Base-by-base conservation (phyloP, 495 filamentous ascomycete genomes). In the Hypoxylon perforatum region DNA sequence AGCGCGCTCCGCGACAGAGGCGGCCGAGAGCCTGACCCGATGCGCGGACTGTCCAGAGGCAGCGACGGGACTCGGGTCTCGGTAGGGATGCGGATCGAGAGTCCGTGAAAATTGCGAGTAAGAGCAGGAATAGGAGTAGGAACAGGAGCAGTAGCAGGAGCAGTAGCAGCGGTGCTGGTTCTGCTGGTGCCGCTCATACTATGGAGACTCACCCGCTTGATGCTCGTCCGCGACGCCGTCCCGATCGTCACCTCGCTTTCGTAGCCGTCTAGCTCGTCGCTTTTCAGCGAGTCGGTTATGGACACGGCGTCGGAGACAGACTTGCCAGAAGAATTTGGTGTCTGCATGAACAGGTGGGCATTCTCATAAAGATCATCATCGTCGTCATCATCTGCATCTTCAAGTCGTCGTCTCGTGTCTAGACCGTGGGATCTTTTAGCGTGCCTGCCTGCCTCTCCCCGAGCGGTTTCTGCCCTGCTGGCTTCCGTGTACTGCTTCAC, bases 1-100 rank as follows among this genome's bases (percentile, higher is more conserved):
- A 63, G 70, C 14, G 72, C 65, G 15, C 72, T 74, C 23, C 56
- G 28, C 11, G 65, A 70, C 0, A 72, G 66, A 15, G 70, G 72
- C 33, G 72, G 72, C 25, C 61, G 67, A 1, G 72, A 74, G 4
- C 72, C 72, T 3, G 19, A 39, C 22, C 51, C 25, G n/a, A 74
- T 70, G 10, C 72, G 69, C 12, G 69, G 72, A 11, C 62, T 50
- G 3, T 15, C 9, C 23, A 5, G 44, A 6, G 11, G n/a, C n/a
- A n/a, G n/a, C n/a, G n/a, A n/a, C n/a, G n/a, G n/a, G n/a, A n/a
- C n/a, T n/a, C n/a, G n/a, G n/a, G n/a, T n/a, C n/a, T n/a, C n/a
- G n/a, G n/a, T n/a, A n/a, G n/a, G n/a, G n/a, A n/a, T n/a, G n/a
- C n/a, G n/a, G n/a, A n/a, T n/a, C n/a, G n/a, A n/a, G n/a, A n/a